Base-by-base conservation (phyloP, 108 stramenopile species). In the Skeletonema marinoi region DNA sequence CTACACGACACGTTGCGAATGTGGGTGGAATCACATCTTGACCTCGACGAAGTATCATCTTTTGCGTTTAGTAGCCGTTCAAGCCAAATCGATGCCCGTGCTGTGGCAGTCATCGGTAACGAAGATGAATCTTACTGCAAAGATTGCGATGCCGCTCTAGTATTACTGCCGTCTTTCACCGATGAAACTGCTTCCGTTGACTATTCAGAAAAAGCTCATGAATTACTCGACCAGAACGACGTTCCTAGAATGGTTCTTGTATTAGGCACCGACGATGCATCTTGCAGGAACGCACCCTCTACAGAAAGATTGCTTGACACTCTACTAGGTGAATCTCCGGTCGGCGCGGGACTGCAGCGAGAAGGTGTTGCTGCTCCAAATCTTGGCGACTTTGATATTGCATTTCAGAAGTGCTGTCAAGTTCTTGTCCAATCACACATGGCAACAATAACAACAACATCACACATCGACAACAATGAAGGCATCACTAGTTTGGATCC, bases 21-120 rank as follows among this genome's bases (percentile, higher is more conserved):
- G 80, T 85, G 79, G 84, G 70, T 78, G 19, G 59, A 72, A 38
- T 81, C 84, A 54, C 84, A 68, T 35, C 66, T 85, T 14, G 17
- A 19, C 3, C 31, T 77, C 1, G 65, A 64, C 25, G 19, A 36
- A 13, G 60, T 85, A 7, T 73, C 48, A 16, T 32, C 63, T 29
- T 33, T n/a, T 33, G 32, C 48, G 21, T 66, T 62, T 39, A 71
- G 44, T 33, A 66, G 51, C 36, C 8, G 65, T 19, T 68, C 82
- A 25, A 2, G 14, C n/a, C 64, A 54, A 17, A 30, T 77, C 46
- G 51, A 70, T 36, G 44, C 69, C 39, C 73, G 79, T 19, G 42
- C 77, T 51, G 78, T 80, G n/a, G 29, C 75, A 80, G 70, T 80
- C 12, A 62, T 77, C 17, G 73, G 70, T n/a, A 85, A 78, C 60